phyloP scores from a whole-genome alignment of 768 basidiomycete genomes.

The Tephrocybe rancida region DNA sequence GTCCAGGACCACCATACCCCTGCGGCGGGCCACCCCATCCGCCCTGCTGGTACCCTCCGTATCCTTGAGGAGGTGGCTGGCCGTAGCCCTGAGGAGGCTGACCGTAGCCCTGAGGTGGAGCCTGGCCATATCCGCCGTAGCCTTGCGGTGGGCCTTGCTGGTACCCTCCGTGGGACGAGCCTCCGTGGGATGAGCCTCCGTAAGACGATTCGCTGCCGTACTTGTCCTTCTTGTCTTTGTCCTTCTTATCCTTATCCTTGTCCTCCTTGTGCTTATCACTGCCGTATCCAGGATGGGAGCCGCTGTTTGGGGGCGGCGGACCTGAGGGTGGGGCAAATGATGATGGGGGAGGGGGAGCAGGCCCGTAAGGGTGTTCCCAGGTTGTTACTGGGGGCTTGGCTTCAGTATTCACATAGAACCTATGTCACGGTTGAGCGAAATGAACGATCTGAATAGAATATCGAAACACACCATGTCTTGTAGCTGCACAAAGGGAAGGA shows the following conservation, averaged over 20 bases:
- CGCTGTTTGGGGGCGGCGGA: slow-evolving; percentile 46
- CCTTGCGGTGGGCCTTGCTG: not conserved
- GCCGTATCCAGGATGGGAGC: slow-evolving; percentile 13
- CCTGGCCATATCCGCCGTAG: slow-evolving; percentile 23
- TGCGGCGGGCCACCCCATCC: slow-evolving; percentile 15
- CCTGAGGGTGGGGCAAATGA: slow-evolving; percentile 44
- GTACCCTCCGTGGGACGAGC: not conserved
- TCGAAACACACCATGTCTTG: slow-evolving; percentile 55
- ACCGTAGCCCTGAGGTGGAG: slow-evolving; percentile 23
- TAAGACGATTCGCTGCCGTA: slow-evolving; percentile 13
- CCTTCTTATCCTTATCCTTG: not conserved
- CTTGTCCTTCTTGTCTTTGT: slow-evolving; percentile 4
- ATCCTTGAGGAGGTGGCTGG: slow-evolving; percentile 24
- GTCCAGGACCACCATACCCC: slow-evolving; percentile 36
- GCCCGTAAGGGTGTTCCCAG: slow-evolving; percentile 74
- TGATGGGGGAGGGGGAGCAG: slow-evolving; percentile 40
- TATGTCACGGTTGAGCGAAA: slow-evolving; percentile 22
- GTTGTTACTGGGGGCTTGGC: slow-evolving; percentile 63
- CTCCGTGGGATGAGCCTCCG: slow-evolving; percentile 15
- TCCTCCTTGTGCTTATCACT: slow-evolving; percentile 13
- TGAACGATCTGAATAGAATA: not conserved
- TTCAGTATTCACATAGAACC: slow-evolving; percentile 79
- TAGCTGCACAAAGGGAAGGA: slow-evolving; percentile 44
- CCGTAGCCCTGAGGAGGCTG: slow-evolving; percentile 17
- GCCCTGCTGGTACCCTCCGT: slow-evolving; percentile 15